Percentiles rank a stretch among this genome's conserved stretches.
Conservation (phyloP, 2,329 filamentous ascomycete species). For the Diplodia sapinea region DNA sequence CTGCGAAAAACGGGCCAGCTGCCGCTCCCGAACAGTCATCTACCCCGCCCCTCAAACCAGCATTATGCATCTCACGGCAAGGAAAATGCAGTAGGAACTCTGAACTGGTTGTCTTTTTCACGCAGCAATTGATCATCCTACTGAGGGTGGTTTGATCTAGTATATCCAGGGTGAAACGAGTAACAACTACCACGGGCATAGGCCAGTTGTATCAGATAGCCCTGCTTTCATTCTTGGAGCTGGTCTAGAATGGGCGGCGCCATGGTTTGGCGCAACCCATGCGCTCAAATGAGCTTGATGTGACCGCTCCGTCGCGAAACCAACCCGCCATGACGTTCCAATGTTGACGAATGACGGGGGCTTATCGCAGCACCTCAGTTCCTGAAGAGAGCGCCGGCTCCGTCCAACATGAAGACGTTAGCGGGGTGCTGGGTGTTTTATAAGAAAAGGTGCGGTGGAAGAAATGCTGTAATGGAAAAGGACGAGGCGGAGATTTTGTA, state of each 20-base stretch:
- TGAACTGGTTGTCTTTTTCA: not conserved
- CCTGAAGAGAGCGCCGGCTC: not conserved
- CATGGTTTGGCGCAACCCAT: not conserved
- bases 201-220: constrained; percentile 29
- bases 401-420: not conserved
- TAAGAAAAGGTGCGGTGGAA: not conserved
- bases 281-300: constrained; percentile 3
- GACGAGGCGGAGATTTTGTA: not conserved
- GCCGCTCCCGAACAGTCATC: not conserved
- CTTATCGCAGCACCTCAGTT: not conserved
- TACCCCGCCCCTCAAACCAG: not conserved
- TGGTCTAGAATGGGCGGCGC: constrained; percentile 7
- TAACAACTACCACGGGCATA: constrained; percentile 24
- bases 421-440: not conserved
- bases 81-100: not conserved
- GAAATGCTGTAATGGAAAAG: not conserved
- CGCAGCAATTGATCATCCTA: not conserved
- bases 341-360: not conserved
- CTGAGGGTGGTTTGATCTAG: not conserved
- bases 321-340: not conserved
- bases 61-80: not conserved
- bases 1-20: constrained; percentile 1
- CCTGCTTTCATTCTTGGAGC: constrained; percentile 28
- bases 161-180: constrained; percentile 30
- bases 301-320: not conserved